Conservation (phyloP, 495 filamentous ascomycete species). For the Talaromyces wortmannii region DNA sequence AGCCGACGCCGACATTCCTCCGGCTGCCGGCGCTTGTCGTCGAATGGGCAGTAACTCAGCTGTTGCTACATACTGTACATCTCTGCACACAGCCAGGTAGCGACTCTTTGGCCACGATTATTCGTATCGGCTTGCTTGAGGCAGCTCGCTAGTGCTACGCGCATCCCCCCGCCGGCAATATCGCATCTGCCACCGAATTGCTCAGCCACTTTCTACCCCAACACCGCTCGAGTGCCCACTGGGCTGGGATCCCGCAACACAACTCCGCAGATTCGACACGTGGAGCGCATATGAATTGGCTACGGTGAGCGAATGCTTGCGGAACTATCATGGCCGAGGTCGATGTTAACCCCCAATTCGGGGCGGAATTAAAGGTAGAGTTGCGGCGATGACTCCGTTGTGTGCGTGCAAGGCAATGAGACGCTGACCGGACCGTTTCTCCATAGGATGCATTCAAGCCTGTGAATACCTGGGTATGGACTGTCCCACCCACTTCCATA, state of each 20-base stretch:
- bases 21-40: neutral
- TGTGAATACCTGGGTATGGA: slow-evolving; percentile 77
- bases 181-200: neutral
- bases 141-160: too few species aligned
- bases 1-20: neutral
- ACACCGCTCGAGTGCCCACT: neutral
- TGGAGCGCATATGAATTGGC: slow-evolving; percentile 4
- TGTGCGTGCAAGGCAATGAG: neutral
- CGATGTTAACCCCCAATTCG: slow-evolving; percentile 72
- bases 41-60: neutral
- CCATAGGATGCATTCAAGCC: slow-evolving; percentile 87
- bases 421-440: slow-evolving; percentile 4
- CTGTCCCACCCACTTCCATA: slow-evolving; percentile 12
- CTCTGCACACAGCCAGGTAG: neutral
- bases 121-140: too few species aligned
- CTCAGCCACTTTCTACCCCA: neutral
- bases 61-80: neutral
- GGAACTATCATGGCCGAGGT: slow-evolving; percentile 58
- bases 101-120: neutral
- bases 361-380: slow-evolving; percentile 81
- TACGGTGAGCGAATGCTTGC: neutral
- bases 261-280: neutral
- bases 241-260: neutral
- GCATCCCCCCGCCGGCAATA: neutral
- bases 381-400: neutral